These are phyloP conservation scores for Epichloe typhina DNA, from an alignment of 2,329 filamentous ascomycete genomes.

Conservation along the genomic window DNA sequence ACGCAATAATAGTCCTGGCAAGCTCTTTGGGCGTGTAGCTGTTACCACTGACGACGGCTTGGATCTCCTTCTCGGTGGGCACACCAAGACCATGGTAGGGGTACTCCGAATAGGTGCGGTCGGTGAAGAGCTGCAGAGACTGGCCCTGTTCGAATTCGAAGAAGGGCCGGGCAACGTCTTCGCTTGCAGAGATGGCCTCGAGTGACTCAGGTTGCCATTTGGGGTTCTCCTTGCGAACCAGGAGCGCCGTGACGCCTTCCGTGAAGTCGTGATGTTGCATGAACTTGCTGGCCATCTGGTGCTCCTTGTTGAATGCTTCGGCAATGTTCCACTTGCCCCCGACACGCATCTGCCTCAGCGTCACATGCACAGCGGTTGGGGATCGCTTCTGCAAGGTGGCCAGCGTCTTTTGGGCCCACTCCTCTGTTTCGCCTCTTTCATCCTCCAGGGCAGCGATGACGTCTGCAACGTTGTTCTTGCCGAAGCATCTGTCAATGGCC, in stretches of 20 bases:
- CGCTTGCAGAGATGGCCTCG: constrained; percentile 44
- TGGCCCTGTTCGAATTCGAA: constrained; percentile 39
- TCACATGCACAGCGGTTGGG: constrained; percentile 75
- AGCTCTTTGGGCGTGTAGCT: constrained; percentile 41
- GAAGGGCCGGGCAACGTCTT: constrained; percentile 51
- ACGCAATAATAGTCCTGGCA: constrained; percentile 46
- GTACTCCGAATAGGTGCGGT: constrained; percentile 55
- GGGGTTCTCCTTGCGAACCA: constrained; percentile 59
- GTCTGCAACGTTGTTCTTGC: constrained; percentile 49
- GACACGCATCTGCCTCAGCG: constrained; percentile 68
- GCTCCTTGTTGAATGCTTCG: constrained; percentile 75
- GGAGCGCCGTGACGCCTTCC: constrained; percentile 73
- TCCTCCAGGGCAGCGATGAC: constrained; percentile 57
- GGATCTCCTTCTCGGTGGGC: constrained; percentile 55
- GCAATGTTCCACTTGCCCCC: constrained; percentile 66
- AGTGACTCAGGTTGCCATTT: constrained; percentile 66
- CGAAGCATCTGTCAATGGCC: constrained; percentile 77
- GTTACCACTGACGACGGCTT: constrained; percentile 27
- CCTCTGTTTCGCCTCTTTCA: constrained; percentile 36
- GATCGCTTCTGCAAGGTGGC: constrained; percentile 64
- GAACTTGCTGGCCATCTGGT: constrained; percentile 73
- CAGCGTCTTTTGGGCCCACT: constrained; percentile 68
- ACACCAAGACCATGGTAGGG: constrained; percentile 59
- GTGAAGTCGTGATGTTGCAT: constrained; percentile 87
- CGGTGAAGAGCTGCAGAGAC: constrained; percentile 47